Conservation (phyloP, 2,329 filamentous ascomycete species). For the Bipolaris gigantea region DNA sequence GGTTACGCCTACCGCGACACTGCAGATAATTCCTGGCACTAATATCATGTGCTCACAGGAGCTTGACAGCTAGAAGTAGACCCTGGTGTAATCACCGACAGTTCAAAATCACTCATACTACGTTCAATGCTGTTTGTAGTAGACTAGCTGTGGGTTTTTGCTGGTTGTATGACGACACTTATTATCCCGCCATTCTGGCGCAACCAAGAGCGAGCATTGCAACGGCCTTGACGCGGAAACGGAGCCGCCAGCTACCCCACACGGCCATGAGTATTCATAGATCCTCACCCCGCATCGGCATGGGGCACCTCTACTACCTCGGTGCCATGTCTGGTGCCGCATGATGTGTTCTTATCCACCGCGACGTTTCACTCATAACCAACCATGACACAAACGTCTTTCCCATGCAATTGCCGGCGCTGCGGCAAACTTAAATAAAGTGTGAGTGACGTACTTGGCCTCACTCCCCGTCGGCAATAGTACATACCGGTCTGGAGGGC, state of each 20-base stretch:
- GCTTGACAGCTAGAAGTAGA: too few species aligned
- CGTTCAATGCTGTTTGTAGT: too few species aligned
- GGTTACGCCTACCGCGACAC: too few species aligned
- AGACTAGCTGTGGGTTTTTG: too few species aligned
- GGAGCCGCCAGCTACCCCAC: slow-evolving; percentile 1
- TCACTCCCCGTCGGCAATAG: neutral
- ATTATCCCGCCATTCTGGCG: too few species aligned
- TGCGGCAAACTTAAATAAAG: neutral
- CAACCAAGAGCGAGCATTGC: too few species aligned
- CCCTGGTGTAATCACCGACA: too few species aligned
- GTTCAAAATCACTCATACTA: too few species aligned
- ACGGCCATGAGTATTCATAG: neutral
- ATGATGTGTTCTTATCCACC: neutral
- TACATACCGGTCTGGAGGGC: neutral
- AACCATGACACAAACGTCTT: neutral
- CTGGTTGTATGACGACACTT: too few species aligned
- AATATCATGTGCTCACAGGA: too few species aligned
- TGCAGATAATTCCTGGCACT: too few species aligned
- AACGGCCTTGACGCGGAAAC: too few species aligned
- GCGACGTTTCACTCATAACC: neutral
- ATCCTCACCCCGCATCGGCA: neutral
- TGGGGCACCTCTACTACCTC: neutral
- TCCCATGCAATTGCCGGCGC: neutral
- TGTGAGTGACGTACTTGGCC: neutral
- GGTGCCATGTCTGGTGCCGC: neutral